phyloP scores from a whole-genome alignment of 805 yeast species.

The Cyberlindnera sargentensis region DNA sequence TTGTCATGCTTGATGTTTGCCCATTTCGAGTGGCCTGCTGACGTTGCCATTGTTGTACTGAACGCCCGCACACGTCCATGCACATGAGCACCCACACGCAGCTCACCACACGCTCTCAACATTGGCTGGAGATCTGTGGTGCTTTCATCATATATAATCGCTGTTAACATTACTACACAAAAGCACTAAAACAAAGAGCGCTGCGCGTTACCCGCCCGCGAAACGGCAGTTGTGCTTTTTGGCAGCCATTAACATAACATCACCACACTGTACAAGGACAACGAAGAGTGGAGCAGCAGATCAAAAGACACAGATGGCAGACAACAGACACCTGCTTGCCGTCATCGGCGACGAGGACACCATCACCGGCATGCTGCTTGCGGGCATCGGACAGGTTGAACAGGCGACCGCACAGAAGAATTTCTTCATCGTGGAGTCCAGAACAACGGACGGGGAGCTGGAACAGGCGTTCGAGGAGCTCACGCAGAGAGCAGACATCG shows the following conservation, averaged over 20 bases:
- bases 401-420: slow-evolving; percentile 56
- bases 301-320: not conserved
- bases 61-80: not conserved
- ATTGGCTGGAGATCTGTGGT: too few relatives aligned
- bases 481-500: slow-evolving; percentile 74
- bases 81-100: too few relatives aligned
- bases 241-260: too few relatives aligned
- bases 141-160: too few relatives aligned
- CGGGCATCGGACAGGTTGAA: slow-evolving; percentile 87
- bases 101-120: too few relatives aligned
- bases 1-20: slow-evolving; percentile 90
- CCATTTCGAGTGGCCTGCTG: slow-evolving; percentile 89
- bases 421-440: slow-evolving; percentile 71
- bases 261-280: too few relatives aligned
- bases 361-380: slow-evolving; percentile 89
- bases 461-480: slow-evolving; percentile 71
- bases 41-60: not conserved
- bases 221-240: too few relatives aligned
- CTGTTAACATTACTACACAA: too few relatives aligned
- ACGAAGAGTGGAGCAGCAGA: too few relatives aligned
- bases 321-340: slow-evolving; percentile 76
- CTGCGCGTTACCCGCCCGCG: too few relatives aligned
- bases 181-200: too few relatives aligned
- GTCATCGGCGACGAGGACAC: slow-evolving; percentile 98
- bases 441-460: slow-evolving; percentile 70